Base-by-base conservation (phyloP, 371 early-diverging fungal species). In the Mucor ambiguus region DNA sequence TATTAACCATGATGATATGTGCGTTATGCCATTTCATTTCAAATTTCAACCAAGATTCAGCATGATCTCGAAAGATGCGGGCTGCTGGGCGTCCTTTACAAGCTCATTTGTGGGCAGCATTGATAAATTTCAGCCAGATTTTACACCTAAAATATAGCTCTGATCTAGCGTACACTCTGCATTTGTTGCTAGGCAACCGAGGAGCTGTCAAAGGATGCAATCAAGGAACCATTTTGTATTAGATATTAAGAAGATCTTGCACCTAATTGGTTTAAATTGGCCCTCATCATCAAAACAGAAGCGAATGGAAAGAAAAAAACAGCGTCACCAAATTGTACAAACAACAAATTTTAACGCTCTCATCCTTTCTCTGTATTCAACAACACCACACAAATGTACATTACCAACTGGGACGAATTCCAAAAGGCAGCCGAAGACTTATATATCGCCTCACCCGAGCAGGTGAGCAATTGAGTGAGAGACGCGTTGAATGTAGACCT, bases 401-500 rank as follows among this genome's bases (percentile, higher is more conserved):
- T 82, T 67, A 70, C 59, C 43, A 73, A 68, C 57, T 93, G 90
- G 91, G 92, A 92, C 70, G 89, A 92, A 56, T 93, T 88, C 70
- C 88, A 90, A 75, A 84, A 85, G 64, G 91, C 90, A 32, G 89
- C 85, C 20, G 89, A 90, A 67, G 89, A 90, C 22, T 79, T 93
- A 58, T 92, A 93, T 70, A 41, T 68, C 54, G 64, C 77, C 46
- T 84, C 87, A 4, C 92, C 93, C 20, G 82, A 84, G 59, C 77
- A 70, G 64, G 93, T 90, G 24, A 49, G 49, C 26, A 85, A 74
- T n/a, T 6, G 10, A 30, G 35, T 3, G 9, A 29, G 3, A 14
- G 44, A 44, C 30, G 41, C 22, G 33, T 57, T 4, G 6, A 26
- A 32, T 26, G 18, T 56, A 41, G 57, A 32, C 30, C 22, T 64